Evolutionary conservation across 306 rosid species (phyloP), one percentile per base, ranked within the genome.

Genomic region (Mimosa pudica): DNA sequence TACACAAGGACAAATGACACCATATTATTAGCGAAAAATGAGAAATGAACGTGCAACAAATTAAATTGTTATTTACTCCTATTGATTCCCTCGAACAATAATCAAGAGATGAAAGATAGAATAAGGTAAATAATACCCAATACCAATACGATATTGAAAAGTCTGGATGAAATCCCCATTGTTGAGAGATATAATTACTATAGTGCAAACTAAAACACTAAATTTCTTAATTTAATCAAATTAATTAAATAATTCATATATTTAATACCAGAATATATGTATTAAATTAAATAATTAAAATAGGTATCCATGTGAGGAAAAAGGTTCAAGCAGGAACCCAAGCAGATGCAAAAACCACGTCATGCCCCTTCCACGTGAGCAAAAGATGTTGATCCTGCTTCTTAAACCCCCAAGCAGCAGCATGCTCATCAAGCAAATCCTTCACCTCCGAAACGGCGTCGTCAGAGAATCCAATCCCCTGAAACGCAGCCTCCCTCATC

Each of bases 291-390:
- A 24, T 5, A 49, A 49, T 49, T 52, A 24, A 2, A 20, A 13
- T 24, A 60, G 36, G 18, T 30, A 8, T 2, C 30, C 30, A 24
- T 24, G 30, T 24, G 30, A 24, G 30, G 30, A 38, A 38, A 8
- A 17, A 62, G n/a, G 17, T 1, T 62, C 44, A 41, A 68, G 87
- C 89, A 80, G 92, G 89, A 17, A 93, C 58, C 99, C 99, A 95
- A 77, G 89, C 90, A 2, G 98, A 87, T 6, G 98, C 98, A 81
- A 95, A 95, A 1, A 93, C 86, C 14, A 93, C 98, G 68, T 95
- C 89, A 73, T 95, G 99, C 0, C 99, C 99, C 79, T 95, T 95
- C 99, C 99, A 95, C 0, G 99, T 95, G 32, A 95, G 96, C 71
- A 95, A 77, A 60, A 95, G 84, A 75, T 88, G 83, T 8, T 89